phyloP scores from a whole-genome alignment of 2,329 filamentous ascomycete species.

The Reticulascus tulasneorum region DNA sequence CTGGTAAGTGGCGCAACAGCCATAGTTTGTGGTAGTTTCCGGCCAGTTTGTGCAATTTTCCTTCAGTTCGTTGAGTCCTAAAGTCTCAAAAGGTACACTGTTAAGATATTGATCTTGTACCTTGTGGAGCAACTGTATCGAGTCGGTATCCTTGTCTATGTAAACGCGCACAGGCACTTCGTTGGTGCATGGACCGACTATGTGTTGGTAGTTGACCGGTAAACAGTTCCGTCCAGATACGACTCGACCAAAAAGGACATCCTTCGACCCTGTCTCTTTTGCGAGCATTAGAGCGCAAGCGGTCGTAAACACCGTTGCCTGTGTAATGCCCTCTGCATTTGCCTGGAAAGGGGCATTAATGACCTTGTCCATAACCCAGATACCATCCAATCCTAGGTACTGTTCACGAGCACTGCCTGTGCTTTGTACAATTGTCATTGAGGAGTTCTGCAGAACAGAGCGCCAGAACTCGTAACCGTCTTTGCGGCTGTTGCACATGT shows the following conservation, averaged over 20 bases:
- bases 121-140: constrained; percentile 1
- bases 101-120: constrained; percentile 16
- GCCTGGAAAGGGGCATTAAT: constrained; percentile 1
- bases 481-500: constrained; percentile 4
- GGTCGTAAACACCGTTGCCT: constrained; percentile 11
- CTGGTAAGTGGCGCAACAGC: constrained; percentile 13
- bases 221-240: constrained; percentile 16
- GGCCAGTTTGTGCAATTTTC: constrained; percentile 17
- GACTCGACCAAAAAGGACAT: constrained; percentile 17
- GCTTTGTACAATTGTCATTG: constrained; percentile 4
- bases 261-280: background rate
- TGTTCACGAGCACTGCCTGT: too few relatives aligned
- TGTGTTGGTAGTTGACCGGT: constrained; percentile 10
- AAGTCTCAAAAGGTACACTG: constrained; percentile 12
- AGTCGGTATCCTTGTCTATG: background rate
- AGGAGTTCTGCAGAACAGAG: constrained; percentile 3
- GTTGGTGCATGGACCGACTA: constrained; percentile 12
- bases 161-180: constrained; percentile 7
- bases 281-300: constrained; percentile 8
- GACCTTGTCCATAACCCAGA: background rate
- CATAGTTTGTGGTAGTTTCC: constrained; percentile 16
- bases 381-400: background rate
- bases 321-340: constrained; percentile 4
- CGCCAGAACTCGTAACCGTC: constrained; percentile 9
- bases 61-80: constrained; percentile 15